phyloP scores from a whole-genome alignment of 164 flowering plant species.

The Berberis vulgaris region DNA sequence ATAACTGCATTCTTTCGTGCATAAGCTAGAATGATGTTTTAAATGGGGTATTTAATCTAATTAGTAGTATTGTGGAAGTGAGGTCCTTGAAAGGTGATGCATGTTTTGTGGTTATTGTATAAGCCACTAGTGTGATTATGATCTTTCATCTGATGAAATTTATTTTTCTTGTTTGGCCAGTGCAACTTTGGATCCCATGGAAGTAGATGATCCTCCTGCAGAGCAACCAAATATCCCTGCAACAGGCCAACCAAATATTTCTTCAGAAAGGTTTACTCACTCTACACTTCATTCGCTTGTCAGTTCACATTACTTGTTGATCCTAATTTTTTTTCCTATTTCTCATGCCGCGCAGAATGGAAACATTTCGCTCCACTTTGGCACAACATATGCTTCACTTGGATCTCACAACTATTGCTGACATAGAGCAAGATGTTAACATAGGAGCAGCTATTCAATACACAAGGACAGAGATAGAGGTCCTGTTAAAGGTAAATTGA shows the following conservation, averaged over 20 bases:
- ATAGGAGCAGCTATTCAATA: constrained; percentile 36
- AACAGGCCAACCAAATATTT: constrained; percentile 16
- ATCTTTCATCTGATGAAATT: constrained; percentile 4
- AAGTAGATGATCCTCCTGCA: constrained; percentile 63
- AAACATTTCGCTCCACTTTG: constrained; percentile 58
- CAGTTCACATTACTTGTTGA: background rate
- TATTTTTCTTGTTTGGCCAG: constrained; percentile 18
- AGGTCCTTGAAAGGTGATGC: background rate
- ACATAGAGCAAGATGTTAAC: constrained; percentile 66
- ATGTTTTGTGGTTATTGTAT: background rate
- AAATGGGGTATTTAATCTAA: too few relatives aligned
- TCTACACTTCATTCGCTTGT: background rate
- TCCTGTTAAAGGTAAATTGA: constrained; percentile 56
- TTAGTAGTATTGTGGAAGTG: too few relatives aligned
- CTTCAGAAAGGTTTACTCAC: constrained; percentile 53
- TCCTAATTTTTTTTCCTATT: background rate
- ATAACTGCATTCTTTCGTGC: too few relatives aligned
- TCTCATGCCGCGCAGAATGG: constrained; percentile 42
- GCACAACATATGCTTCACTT: constrained; percentile 75
- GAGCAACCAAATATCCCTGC: constrained; percentile 4
- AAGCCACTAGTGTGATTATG: background rate
- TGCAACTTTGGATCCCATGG: constrained; percentile 61
- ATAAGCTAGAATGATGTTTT: too few relatives aligned
- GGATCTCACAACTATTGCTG: constrained; percentile 56
- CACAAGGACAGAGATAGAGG: constrained; percentile 49